These are phyloP conservation scores for Aquanectria penicillioides DNA, from an alignment of 2,329 filamentous ascomycete species.

Conservation along the genomic window DNA sequence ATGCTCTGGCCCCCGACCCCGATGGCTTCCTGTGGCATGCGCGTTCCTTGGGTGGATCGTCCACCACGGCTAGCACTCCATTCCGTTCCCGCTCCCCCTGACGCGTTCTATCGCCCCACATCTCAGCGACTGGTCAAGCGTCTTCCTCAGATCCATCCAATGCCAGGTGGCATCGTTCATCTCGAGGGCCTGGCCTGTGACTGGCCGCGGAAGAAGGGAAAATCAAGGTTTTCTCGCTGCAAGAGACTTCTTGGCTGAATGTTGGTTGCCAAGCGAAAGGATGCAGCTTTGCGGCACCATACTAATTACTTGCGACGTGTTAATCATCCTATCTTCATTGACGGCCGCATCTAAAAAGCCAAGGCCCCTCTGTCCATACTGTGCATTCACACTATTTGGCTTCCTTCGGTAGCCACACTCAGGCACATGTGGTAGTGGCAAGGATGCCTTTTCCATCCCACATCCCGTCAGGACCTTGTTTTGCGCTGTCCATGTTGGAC, in stretches of 20 bases:
- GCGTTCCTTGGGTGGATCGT: slow-evolving; percentile 30
- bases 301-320: too few species aligned
- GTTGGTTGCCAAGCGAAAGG: slow-evolving; percentile 12
- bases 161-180: slow-evolving; percentile 10
- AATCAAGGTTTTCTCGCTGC: slow-evolving; percentile 15
- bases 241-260: background rate
- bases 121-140: slow-evolving; percentile 11
- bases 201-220: background rate
- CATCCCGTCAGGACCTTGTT: too few species aligned
- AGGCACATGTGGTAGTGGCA: too few species aligned
- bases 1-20: background rate
- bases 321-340: too few species aligned
- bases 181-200: background rate
- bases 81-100: slow-evolving; percentile 33
- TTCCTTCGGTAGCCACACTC: too few species aligned
- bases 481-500: too few species aligned
- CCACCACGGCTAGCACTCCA: slow-evolving; percentile 26
- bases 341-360: too few species aligned
- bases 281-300: slow-evolving; percentile 1
- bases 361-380: too few species aligned
- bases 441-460: too few species aligned
- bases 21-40: background rate
- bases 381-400: too few species aligned
- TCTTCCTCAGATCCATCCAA: slow-evolving; percentile 11
- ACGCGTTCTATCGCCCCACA: slow-evolving; percentile 36